These are phyloP conservation scores for Penicillium simplicissimum DNA, from an alignment of 495 filamentous ascomycete species.

Conservation along the genomic window DNA sequence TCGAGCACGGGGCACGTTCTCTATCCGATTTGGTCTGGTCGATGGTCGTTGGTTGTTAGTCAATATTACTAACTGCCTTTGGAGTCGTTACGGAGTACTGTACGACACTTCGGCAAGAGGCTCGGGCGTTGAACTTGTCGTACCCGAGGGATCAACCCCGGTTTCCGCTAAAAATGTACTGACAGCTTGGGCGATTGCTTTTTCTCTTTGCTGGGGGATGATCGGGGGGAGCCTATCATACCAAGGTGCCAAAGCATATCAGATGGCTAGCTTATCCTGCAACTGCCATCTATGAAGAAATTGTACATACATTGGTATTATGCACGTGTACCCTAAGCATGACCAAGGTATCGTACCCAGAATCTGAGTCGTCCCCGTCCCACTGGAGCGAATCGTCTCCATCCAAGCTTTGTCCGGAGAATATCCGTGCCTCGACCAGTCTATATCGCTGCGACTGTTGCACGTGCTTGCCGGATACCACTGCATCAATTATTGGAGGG, in stretches of 20 bases:
- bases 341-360: background rate
- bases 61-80: background rate
- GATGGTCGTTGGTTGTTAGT: background rate
- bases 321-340: background rate
- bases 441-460: constrained; percentile 1
- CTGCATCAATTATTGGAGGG: background rate
- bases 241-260: background rate
- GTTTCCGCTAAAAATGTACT: constrained; percentile 6
- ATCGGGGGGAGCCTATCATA: background rate
- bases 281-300: no score
- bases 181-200: constrained; percentile 9
- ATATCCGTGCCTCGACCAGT: constrained; percentile 21
- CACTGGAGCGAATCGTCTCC: constrained; percentile 3
- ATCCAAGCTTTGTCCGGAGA: constrained; percentile 13
- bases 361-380: background rate
- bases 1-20: constrained; percentile 21
- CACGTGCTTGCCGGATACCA: constrained; percentile 4
- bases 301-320: background rate
- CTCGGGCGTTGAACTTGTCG: background rate
- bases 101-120: constrained; percentile 10
- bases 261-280: background rate
- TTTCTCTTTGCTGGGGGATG: background rate
- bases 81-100: background rate
- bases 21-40: constrained; percentile 1
- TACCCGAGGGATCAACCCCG: constrained; percentile 12